Conservation (phyloP, 331 rosid species). For the Pyracantha coccinea region DNA sequence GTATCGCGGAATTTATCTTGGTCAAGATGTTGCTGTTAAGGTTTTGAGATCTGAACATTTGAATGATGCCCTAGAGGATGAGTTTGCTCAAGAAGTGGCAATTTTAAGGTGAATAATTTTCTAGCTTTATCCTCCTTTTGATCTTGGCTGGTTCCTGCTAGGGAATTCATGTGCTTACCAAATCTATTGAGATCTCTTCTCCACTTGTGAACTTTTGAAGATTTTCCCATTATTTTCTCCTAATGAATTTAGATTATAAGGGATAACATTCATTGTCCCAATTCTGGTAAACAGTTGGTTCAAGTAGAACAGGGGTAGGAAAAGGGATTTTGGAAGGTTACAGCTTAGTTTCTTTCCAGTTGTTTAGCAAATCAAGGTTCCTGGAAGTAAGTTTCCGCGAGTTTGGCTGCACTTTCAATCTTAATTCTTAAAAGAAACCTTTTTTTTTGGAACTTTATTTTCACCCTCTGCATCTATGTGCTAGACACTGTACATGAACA, state of each 20-base stretch:
- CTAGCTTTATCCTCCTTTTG: neutral
- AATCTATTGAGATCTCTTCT: neutral
- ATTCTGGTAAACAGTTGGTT: neutral
- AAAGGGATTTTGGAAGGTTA: neutral
- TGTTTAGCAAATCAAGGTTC: neutral
- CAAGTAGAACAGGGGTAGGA: neutral
- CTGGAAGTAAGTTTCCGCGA: neutral
- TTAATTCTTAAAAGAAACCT: neutral
- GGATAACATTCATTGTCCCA: neutral
- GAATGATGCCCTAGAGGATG: slow-evolving; percentile 76
- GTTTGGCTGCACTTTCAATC: neutral
- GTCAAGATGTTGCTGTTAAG: slow-evolving; percentile 96
- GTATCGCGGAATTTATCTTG: slow-evolving; percentile 77
- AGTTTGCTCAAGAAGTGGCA: slow-evolving; percentile 91
- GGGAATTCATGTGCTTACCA: neutral
- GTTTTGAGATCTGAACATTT: slow-evolving; percentile 81
- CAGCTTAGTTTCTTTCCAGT: neutral
- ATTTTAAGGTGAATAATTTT: slow-evolving; percentile 59
- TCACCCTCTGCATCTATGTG: neutral
- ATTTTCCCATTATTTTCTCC: neutral
- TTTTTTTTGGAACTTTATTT: neutral
- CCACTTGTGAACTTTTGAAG: neutral
- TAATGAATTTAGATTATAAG: neutral
- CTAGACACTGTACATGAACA: neutral
- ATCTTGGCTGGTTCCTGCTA: neutral